Evolutionary conservation across 495 filamentous ascomycete genomes (phyloP).

Genomic region (Cercophora samala): DNA sequence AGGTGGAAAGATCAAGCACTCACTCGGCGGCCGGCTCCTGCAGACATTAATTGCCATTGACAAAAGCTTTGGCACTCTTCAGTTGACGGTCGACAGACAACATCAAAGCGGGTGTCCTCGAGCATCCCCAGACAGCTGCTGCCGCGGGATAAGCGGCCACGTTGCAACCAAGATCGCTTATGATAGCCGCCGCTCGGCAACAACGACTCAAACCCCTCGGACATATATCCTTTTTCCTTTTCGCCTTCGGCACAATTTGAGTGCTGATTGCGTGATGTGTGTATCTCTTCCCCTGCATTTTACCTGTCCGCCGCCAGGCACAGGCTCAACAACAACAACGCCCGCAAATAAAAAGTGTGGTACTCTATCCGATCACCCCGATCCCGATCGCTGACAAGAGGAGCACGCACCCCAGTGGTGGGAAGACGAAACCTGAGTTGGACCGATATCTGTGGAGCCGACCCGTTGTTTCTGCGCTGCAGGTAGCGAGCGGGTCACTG

Average conservation of each 20-base stretch:
- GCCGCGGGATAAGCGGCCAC: neutral
- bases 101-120: neutral
- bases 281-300: neutral
- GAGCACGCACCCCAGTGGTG: neutral
- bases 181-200: neutral
- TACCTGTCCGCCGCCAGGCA: neutral
- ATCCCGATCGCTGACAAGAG: neutral
- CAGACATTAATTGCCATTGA: neutral
- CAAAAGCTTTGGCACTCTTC: no score
- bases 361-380: neutral
- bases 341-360: neutral
- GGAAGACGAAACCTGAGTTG: neutral
- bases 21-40: neutral
- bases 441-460: neutral
- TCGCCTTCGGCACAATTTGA: neutral
- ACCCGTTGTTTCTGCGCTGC: neutral
- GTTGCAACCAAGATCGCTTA: neutral
- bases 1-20: neutral
- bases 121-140: neutral
- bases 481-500: neutral
- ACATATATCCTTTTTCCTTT: neutral
- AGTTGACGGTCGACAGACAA: neutral
- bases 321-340: neutral
- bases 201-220: neutral
- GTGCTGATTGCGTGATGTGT: neutral